These are phyloP conservation scores for Coemansia sp. DNA, from an alignment of 192 early-diverging fungal species.

Conservation along the genomic window DNA sequence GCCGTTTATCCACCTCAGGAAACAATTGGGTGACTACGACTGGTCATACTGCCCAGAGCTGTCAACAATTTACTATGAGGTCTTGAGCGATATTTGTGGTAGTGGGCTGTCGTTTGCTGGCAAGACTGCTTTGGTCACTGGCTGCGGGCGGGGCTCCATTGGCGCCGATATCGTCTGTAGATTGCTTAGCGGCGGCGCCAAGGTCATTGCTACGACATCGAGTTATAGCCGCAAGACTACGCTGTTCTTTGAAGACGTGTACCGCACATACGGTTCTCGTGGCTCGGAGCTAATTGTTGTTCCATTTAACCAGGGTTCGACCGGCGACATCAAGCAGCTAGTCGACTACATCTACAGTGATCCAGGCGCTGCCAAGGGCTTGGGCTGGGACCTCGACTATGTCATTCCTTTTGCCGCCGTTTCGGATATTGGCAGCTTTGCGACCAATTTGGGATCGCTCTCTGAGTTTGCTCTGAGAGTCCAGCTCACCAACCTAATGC, in stretches of 20 bases:
- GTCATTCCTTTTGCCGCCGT: slow-evolving; percentile 96
- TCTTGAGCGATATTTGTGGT: slow-evolving; percentile 66
- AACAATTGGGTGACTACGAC: background rate
- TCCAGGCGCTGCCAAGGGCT: slow-evolving; percentile 55
- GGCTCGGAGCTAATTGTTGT: slow-evolving; percentile 83
- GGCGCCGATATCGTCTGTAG: slow-evolving; percentile 85
- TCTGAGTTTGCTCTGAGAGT: slow-evolving; percentile 91
- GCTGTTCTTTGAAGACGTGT: slow-evolving; percentile 85
- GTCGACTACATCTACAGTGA: slow-evolving; percentile 85
- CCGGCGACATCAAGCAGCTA: slow-evolving; percentile 73
- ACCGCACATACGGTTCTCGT: slow-evolving; percentile 82
- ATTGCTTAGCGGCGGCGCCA: slow-evolving; percentile 85
- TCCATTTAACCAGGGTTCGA: slow-evolving; percentile 91
- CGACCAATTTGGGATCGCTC: slow-evolving; percentile 78
- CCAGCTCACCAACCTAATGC: slow-evolving; percentile 91
- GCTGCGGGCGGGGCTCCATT: slow-evolving; percentile 86
- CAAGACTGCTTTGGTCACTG: slow-evolving; percentile 83
- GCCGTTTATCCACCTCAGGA: slow-evolving; percentile 11
- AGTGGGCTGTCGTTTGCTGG: slow-evolving; percentile 81
- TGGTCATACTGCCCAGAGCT: slow-evolving; percentile 72
- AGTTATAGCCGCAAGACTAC: slow-evolving; percentile 78
- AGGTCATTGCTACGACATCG: slow-evolving; percentile 85
- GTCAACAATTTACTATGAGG: slow-evolving; percentile 74
- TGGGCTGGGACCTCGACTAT: slow-evolving; percentile 93
- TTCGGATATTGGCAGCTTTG: slow-evolving; percentile 81